Conservation (phyloP, 2,329 filamentous ascomycete species). For the Arthrinium phaeospermum region DNA sequence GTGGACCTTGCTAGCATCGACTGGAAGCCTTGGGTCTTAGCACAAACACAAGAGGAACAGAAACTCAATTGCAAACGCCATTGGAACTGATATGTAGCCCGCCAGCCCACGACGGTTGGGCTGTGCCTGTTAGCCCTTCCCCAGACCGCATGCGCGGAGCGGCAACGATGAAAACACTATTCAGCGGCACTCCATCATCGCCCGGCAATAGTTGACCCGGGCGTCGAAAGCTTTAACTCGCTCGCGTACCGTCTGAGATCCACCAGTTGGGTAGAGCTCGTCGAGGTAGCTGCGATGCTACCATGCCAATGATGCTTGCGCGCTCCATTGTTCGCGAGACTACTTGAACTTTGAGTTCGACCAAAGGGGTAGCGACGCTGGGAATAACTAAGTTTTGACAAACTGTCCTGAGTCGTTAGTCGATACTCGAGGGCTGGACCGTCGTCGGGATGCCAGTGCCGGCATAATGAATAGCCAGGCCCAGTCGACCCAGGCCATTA, state of each 20-base stretch:
- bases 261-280: background rate
- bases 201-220: background rate
- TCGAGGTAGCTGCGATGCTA: background rate
- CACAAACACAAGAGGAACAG: background rate
- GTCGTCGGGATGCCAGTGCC: background rate
- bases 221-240: background rate
- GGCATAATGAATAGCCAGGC: background rate
- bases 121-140: background rate
- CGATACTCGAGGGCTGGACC: background rate
- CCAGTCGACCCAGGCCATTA: background rate
- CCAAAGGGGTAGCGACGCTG: background rate
- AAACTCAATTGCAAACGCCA: slow-evolving; percentile 8
- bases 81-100: background rate
- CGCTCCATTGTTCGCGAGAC: background rate
- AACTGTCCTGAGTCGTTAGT: background rate
- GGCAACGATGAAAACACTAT: background rate
- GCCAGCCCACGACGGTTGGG: background rate
- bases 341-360: slow-evolving; percentile 2
- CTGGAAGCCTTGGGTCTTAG: background rate
- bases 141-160: background rate
- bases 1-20: background rate
- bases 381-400: background rate
- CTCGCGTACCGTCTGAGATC: background rate
- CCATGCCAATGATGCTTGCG: background rate
- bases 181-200: background rate